phyloP scores from a whole-genome alignment of 495 filamentous ascomycete species.

The Diplogelasinospora grovesii region DNA sequence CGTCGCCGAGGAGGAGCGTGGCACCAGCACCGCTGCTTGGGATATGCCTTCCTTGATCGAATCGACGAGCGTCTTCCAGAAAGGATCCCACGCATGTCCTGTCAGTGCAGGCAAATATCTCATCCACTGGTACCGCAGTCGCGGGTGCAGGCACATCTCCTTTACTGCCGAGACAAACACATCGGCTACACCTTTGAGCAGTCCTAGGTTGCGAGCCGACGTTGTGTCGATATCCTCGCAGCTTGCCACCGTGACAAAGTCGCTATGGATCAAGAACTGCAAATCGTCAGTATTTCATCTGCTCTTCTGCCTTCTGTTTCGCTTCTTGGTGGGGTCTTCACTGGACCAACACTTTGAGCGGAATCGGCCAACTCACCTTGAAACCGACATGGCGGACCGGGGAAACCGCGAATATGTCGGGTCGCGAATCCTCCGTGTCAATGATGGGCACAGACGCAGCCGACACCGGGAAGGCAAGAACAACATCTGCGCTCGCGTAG shows the following conservation, averaged over 20 bases:
- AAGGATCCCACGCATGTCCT: slow-evolving; percentile 8
- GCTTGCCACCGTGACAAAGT: slow-evolving; percentile 28
- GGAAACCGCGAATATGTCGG: slow-evolving; percentile 32
- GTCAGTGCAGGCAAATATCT: slow-evolving; percentile 18
- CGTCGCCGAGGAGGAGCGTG: background rate
- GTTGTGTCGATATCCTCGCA: slow-evolving; percentile 29
- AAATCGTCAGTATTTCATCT: background rate
- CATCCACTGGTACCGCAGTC: slow-evolving; percentile 24
- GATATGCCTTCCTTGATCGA: background rate
- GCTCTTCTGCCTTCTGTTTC: no score
- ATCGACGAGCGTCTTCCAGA: slow-evolving; percentile 17
- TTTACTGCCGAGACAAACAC: slow-evolving; percentile 17
- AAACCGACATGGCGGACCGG: slow-evolving; percentile 31
- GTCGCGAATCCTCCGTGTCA: slow-evolving; percentile 17
- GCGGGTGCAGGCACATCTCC: slow-evolving; percentile 13
- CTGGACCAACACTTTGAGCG: no score
- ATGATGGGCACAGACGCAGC: slow-evolving; percentile 19
- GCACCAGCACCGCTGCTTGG: background rate
- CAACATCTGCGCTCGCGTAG: slow-evolving; percentile 22
- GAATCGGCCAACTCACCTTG: slow-evolving; percentile 10
- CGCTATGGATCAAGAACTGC: slow-evolving; percentile 8
- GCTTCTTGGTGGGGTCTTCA: no score
- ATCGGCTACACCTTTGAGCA: slow-evolving; percentile 11
- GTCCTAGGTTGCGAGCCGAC: slow-evolving; percentile 15
- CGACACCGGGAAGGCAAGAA: slow-evolving; percentile 35